A percentile compares a stretch with the other conserved stretches of the same genome.
These are phyloP conservation scores for Xylaria cubensis DNA, from an alignment of 495 filamentous ascomycete species.

Conservation along the genomic window DNA sequence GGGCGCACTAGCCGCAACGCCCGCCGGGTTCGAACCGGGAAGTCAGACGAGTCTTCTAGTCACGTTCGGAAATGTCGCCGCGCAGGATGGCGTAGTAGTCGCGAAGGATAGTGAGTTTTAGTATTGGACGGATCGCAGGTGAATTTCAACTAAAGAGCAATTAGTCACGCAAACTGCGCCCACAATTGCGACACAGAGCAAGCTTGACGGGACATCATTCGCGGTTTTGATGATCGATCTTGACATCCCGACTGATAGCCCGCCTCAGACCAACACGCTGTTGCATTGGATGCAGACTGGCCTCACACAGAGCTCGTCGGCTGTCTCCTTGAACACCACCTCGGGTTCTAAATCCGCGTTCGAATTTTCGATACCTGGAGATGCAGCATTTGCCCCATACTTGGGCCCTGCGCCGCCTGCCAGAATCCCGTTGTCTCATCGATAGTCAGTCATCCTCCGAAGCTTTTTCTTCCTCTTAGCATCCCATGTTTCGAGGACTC, in stretches of 20 bases:
- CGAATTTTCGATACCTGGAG: slow-evolving; percentile 40
- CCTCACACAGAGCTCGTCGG: slow-evolving; percentile 42
- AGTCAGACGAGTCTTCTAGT: slow-evolving; percentile 45
- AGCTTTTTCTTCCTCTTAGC: background rate
- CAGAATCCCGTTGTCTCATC: slow-evolving; percentile 49
- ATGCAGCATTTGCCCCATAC: slow-evolving; percentile 41
- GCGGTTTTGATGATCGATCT: slow-evolving; percentile 51
- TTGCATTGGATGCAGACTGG: slow-evolving; percentile 53
- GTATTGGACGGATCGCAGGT: background rate
- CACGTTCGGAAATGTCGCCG: slow-evolving; percentile 38
- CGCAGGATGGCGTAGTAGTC: slow-evolving; percentile 45
- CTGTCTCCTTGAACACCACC: slow-evolving; percentile 40
- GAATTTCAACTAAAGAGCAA: slow-evolving; percentile 15
- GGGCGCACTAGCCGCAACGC: slow-evolving; percentile 44
- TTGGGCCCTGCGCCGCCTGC: slow-evolving; percentile 49
- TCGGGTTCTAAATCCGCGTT: slow-evolving; percentile 40
- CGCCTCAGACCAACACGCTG: slow-evolving; percentile 45
- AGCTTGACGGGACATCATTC: slow-evolving; percentile 40
- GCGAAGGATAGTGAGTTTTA: slow-evolving; percentile 39
- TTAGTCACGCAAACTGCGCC: slow-evolving; percentile 36
- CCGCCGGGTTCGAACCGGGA: slow-evolving; percentile 44
- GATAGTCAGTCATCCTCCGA: slow-evolving; percentile 32
- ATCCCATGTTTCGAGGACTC: background rate
- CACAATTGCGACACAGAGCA: slow-evolving; percentile 43
- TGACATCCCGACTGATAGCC: slow-evolving; percentile 50